Evolutionary conservation across 129 eudicot genomes (phyloP).

Genomic region (Silybum marianum): DNA sequence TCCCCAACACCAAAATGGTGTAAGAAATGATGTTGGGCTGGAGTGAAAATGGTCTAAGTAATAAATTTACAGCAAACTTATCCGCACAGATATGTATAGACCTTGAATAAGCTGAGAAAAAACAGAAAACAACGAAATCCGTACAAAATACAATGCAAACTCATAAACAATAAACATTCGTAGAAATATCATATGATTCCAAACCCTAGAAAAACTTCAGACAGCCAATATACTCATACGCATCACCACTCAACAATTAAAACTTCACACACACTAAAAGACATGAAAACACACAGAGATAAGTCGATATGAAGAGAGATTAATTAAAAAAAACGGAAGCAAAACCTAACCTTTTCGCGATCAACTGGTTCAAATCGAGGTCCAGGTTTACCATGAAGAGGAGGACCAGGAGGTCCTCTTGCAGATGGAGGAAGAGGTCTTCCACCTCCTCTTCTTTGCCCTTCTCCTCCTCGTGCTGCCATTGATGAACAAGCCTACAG

Average conservation of each 20-base stretch:
- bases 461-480: constrained; percentile 58
- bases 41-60: neutral
- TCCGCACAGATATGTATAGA: neutral
- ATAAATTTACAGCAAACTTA: neutral
- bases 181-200: neutral
- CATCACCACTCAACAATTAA: neutral
- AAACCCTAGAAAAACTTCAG: constrained; percentile 33
- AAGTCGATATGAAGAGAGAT: neutral
- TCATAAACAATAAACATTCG: neutral
- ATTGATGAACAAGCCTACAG: constrained; percentile 17
- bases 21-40: neutral
- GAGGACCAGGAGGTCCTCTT: constrained; percentile 71
- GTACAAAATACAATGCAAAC: neutral
- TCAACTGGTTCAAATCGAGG: constrained; percentile 70
- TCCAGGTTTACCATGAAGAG: constrained; percentile 39
- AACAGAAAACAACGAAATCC: neutral
- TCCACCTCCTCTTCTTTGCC: constrained; percentile 63
- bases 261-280: neutral
- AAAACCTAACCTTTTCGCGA: constrained; percentile 79
- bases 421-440: constrained; percentile 48
- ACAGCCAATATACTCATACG: neutral
- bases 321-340: neutral
- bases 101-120: neutral
- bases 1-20: neutral
- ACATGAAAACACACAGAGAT: neutral